Conservation (phyloP, 495 filamentous ascomycete genomes). For the Talaromyces liani region DNA sequence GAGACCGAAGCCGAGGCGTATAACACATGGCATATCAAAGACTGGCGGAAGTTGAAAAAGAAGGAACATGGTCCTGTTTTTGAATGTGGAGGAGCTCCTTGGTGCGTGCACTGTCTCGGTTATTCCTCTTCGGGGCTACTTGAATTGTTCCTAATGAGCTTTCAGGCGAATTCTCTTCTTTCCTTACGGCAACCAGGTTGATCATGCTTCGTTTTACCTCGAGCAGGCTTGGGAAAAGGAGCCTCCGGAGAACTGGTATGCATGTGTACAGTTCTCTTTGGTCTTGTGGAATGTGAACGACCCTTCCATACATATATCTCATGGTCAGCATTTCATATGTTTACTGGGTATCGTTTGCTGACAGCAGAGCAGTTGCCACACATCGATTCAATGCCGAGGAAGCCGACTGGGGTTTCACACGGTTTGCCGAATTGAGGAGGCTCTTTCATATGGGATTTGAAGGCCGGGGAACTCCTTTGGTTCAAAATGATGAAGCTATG, state of each 20-base stretch:
- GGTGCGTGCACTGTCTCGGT: conserved; percentile 45
- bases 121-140: background rate
- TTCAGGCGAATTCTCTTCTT: conserved; percentile 88
- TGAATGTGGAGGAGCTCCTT: conserved; percentile 78
- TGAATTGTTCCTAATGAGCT: conserved; percentile 11
- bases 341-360: background rate
- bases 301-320: conserved; percentile 65
- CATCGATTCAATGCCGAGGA: conserved; percentile 94
- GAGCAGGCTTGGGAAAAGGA: conserved; percentile 80
- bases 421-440: conserved; percentile 77
- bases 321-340: conserved; percentile 34
- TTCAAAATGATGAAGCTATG: conserved; percentile 80
- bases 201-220: conserved; percentile 89
- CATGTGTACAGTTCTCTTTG: conserved; percentile 90
- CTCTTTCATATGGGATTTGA: conserved; percentile 72
- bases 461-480: conserved; percentile 60
- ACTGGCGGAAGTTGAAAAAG: conserved; percentile 65
- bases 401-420: conserved; percentile 97
- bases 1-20: conserved; percentile 62
- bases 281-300: conserved; percentile 92
- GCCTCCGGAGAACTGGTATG: conserved; percentile 83
- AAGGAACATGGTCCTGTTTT: conserved; percentile 86
- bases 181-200: conserved; percentile 86
- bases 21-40: conserved; percentile 78
- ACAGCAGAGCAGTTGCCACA: conserved; percentile 45